Evolutionary conservation across 805 yeast genomes (phyloP).

Genomic region (Schwanniomyces vanrijiae): DNA sequence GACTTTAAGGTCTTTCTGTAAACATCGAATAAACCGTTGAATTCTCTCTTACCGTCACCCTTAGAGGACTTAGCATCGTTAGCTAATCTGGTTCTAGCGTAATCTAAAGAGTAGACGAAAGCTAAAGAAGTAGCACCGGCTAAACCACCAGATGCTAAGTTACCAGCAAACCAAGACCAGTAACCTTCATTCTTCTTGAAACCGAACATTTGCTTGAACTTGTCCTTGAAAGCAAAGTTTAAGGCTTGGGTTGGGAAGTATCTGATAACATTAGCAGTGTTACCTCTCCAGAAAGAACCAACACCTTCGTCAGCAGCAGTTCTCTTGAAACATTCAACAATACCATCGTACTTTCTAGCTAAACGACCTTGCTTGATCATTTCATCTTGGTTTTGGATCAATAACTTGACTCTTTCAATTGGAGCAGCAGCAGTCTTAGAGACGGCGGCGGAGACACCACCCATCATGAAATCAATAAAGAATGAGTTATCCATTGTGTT

Average conservation of each 20-base stretch:
- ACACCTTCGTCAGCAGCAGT: slow-evolving; percentile 93
- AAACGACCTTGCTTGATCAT: slow-evolving; percentile 98
- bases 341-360: slow-evolving; percentile 84
- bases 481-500: slow-evolving; percentile 22
- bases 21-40: slow-evolving; percentile 95
- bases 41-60: slow-evolving; percentile 90
- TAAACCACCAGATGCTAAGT: slow-evolving; percentile 98
- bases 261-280: slow-evolving; percentile 98
- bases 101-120: slow-evolving; percentile 95
- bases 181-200: slow-evolving; percentile 95
- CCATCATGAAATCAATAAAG: slow-evolving; percentile 73
- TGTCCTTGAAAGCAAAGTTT: slow-evolving; percentile 98
- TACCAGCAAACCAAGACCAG: slow-evolving; percentile 95
- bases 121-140: slow-evolving; percentile 96
- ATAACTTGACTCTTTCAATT: slow-evolving; percentile 93
- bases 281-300: slow-evolving; percentile 97
- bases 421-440: slow-evolving; percentile 98
- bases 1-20: slow-evolving; percentile 93
- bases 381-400: slow-evolving; percentile 97
- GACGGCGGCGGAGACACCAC: slow-evolving; percentile 99
- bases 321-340: slow-evolving; percentile 89
- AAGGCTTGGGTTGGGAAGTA: slow-evolving; percentile 99
- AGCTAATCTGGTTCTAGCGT: slow-evolving; percentile 98
- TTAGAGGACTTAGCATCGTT: slow-evolving; percentile 92
- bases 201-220: slow-evolving; percentile 93